Percentiles rank a stretch among this genome's conserved stretches.
phyloP scores from a whole-genome alignment of 148 eudicot species.

The Dianthus caryophyllus region DNA sequence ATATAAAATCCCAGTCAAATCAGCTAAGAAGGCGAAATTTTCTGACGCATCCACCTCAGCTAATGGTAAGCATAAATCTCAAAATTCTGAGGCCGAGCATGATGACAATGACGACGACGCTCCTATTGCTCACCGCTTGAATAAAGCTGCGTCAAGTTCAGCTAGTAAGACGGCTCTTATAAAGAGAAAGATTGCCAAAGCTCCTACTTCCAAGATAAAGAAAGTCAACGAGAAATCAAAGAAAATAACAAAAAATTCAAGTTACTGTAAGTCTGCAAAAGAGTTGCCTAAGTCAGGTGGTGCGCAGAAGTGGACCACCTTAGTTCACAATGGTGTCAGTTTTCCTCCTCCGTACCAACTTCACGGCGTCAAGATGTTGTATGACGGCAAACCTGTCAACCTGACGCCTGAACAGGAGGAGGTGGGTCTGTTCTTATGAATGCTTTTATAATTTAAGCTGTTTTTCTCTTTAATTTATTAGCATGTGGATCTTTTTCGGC shows the following conservation, averaged over 20 bases:
- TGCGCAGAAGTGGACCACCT: slow-evolving; percentile 94
- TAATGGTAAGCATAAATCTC: slow-evolving; percentile 56
- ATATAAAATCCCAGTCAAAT: slow-evolving; percentile 24
- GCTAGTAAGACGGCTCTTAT: slow-evolving; percentile 41
- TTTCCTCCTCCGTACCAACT: slow-evolving; percentile 92
- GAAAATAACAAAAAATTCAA: slow-evolving; percentile 52
- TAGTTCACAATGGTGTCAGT: slow-evolving; percentile 89
- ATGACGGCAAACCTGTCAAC: slow-evolving; percentile 72
- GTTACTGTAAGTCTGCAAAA: slow-evolving; percentile 64
- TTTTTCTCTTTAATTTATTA: no score
- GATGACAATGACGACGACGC: slow-evolving; percentile 52
- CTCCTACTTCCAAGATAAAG: slow-evolving; percentile 52
- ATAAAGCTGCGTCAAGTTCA: slow-evolving; percentile 46
- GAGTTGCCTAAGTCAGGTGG: slow-evolving; percentile 85
- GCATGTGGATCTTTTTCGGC: no score
- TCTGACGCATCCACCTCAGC: slow-evolving; percentile 40
- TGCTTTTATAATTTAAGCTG: neutral
- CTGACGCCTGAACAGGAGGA: slow-evolving; percentile 96
- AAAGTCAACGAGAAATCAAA: slow-evolving; percentile 49
- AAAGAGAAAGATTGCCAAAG: slow-evolving; percentile 36
- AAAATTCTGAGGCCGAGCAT: no score
- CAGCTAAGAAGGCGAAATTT: slow-evolving; percentile 59
- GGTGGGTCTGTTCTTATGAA: slow-evolving; percentile 39
- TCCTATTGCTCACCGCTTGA: slow-evolving; percentile 71
- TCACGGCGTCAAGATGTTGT: slow-evolving; percentile 84